Evolutionary conservation across 2,329 filamentous ascomycete species (phyloP).

Genomic region (Talaromyces sp.): DNA sequence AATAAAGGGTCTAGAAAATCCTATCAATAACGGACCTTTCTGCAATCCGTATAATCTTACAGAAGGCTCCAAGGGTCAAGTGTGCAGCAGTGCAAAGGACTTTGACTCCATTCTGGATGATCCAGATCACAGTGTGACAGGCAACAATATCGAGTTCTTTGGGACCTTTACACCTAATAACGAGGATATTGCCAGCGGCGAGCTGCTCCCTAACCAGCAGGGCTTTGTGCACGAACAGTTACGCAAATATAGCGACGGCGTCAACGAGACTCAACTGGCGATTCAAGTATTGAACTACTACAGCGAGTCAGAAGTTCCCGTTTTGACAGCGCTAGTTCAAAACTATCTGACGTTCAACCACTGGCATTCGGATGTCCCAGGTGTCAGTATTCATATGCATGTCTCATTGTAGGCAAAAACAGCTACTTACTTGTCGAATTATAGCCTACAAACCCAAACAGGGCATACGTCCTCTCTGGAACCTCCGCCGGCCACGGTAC

Average conservation of each 20-base stretch:
- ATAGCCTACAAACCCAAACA: constrained; percentile 51
- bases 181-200: constrained; percentile 35
- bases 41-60: constrained; percentile 47
- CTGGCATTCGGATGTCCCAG: constrained; percentile 49
- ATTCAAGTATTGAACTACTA: constrained; percentile 52
- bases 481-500: constrained; percentile 37
- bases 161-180: constrained; percentile 45
- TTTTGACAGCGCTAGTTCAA: constrained; percentile 44
- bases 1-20: constrained; percentile 44
- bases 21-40: constrained; percentile 46
- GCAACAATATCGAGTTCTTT: constrained; percentile 50
- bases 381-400: constrained; percentile 35
- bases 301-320: constrained; percentile 46
- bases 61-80: constrained; percentile 29
- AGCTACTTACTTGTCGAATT: constrained; percentile 5
- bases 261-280: constrained; percentile 33
- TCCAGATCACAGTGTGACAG: constrained; percentile 46
- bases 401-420: not conserved
- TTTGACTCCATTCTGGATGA: constrained; percentile 48
- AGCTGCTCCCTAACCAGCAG: constrained; percentile 33
- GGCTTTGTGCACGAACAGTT: constrained; percentile 50
- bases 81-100: constrained; percentile 41
- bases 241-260: constrained; percentile 35
- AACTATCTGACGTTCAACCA: constrained; percentile 50
- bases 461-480: constrained; percentile 34